Base-by-base conservation (phyloP, 2,329 filamentous ascomycete species). In the Dactylellina leptospora region DNA sequence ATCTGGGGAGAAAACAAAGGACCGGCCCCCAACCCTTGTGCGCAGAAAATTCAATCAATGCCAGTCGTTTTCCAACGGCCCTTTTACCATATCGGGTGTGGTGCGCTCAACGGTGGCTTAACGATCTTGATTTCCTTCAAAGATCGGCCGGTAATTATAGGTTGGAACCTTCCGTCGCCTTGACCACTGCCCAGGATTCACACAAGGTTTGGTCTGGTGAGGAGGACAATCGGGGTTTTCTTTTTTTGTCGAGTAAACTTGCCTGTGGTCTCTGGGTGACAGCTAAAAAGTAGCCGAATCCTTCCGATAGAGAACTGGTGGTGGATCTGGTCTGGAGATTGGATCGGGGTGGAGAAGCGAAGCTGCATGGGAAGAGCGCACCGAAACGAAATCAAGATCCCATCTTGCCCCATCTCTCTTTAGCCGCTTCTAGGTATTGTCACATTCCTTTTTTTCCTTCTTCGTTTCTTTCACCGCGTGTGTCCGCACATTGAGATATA, bases 41-140 rank as follows among this genome's bases (percentile, higher is more conserved):
- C 30, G 23, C 33, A 38, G 54, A 51, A 42, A n/a, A n/a, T n/a
- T 50, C 56, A 56, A 63, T 62, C 50, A 50, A 50, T 59, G 59
- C 53, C 59, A 72, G 64, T 72, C 59, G 66, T 55, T 36, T 51
- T 58, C 55, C 25, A 64, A 72, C 66, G 66, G 66, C 58, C 66
- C 59, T 72, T 63, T 72, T 63, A 64, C 66, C 66, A 60, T 30
- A 72, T 72, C 58, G 58, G 59, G 66, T 63, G 44, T 63, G 66
- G 66, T 42, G 27, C 45, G 38, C 47, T 51, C 38, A 59, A 64
- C 53, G 66, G 66, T 72, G 66, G 66, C 66, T 72, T 72, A n/a
- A 38, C 66, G 66, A 72, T 72, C 66, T 72, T 72, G 66, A 72
- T 72, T 72, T 72, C 66, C 66, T 72, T 40, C 66, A 72, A 64